A percentile compares a stretch with the other conserved stretches of the same genome.
Conservation (phyloP, 1,139 yeast genomes). For the Arxiozyma heterogenica region DNA sequence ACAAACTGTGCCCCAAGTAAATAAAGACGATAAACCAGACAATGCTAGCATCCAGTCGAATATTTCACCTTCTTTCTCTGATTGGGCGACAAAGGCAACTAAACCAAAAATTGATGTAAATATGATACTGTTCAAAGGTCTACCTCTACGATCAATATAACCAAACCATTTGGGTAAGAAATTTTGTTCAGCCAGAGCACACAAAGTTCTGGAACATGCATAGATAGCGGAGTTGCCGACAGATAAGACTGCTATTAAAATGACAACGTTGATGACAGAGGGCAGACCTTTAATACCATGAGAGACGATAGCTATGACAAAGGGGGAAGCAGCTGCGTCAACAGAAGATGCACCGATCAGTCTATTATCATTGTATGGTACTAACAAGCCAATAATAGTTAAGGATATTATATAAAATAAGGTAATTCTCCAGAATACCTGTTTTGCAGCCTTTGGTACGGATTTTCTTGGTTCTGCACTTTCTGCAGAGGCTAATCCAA, state of each 20-base stretch:
- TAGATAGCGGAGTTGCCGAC: constrained; percentile 64
- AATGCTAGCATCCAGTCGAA: constrained; percentile 62
- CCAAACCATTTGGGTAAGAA: constrained; percentile 54
- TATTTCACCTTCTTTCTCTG: constrained; percentile 45
- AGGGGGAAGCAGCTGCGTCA: constrained; percentile 51
- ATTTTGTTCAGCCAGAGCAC: constrained; percentile 56
- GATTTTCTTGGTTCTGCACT: constrained; percentile 65
- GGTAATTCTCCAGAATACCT: constrained; percentile 63
- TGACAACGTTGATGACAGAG: constrained; percentile 44
- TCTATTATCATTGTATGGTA: constrained; percentile 36
- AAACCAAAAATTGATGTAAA: constrained; percentile 45
- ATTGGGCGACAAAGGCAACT: constrained; percentile 51
- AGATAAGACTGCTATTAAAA: constrained; percentile 54
- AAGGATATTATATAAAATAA: constrained; percentile 47
- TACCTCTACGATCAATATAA: constrained; percentile 59
- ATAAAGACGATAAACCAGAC: constrained; percentile 56
- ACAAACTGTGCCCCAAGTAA: constrained; percentile 62
- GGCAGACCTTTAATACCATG: constrained; percentile 50
- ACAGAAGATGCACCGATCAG: constrained; percentile 36
- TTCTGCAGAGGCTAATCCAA: constrained; percentile 85
- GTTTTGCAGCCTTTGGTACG: constrained; percentile 66
- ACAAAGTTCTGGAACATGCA: constrained; percentile 56
- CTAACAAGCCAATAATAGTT: constrained; percentile 39
- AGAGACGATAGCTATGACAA: constrained; percentile 48
- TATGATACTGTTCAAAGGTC: constrained; percentile 53